phyloP scores from a whole-genome alignment of 2,329 filamentous ascomycete species.

The Arachnopeziza araneosa region DNA sequence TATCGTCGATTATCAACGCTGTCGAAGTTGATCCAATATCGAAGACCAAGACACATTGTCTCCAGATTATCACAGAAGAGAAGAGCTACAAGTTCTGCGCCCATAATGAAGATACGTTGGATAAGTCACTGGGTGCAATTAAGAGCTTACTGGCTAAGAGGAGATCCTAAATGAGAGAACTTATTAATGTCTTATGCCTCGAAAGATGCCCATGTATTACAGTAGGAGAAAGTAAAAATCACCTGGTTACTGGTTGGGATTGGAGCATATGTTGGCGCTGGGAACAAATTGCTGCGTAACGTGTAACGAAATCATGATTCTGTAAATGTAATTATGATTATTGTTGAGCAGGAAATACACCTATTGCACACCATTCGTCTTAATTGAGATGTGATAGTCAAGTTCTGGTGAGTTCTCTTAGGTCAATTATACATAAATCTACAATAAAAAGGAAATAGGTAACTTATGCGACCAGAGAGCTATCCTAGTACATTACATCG shows the following conservation, averaged over 20 bases:
- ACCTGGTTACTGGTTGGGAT: constrained; percentile 5
- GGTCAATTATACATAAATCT: too few species aligned
- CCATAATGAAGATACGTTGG: constrained; percentile 72
- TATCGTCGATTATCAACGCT: constrained; percentile 76
- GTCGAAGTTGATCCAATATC: constrained; percentile 89
- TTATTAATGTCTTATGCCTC: background rate
- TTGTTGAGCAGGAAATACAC: background rate
- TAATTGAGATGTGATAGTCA: background rate
- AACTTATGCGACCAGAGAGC: background rate
- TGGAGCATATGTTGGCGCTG: constrained; percentile 2
- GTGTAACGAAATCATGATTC: constrained; percentile 18
- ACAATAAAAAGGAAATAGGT: background rate
- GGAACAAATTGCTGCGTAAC: constrained; percentile 1
- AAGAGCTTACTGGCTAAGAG: constrained; percentile 78
- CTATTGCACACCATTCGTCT: background rate
- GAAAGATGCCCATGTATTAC: background rate
- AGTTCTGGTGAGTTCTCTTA: background rate
- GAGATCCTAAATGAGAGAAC: constrained; percentile 29
- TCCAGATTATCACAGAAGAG: constrained; percentile 92
- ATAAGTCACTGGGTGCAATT: constrained; percentile 81
- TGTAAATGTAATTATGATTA: constrained; percentile 21
- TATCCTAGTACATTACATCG: background rate
- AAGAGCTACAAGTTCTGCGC: constrained; percentile 76
- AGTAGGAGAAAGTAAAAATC: constrained; percentile 1
- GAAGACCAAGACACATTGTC: constrained; percentile 76